Evolutionary conservation across 345 rosid species (phyloP), one percentile per base, ranked within the genome.

Genomic region (Gossypium arboreum): DNA sequence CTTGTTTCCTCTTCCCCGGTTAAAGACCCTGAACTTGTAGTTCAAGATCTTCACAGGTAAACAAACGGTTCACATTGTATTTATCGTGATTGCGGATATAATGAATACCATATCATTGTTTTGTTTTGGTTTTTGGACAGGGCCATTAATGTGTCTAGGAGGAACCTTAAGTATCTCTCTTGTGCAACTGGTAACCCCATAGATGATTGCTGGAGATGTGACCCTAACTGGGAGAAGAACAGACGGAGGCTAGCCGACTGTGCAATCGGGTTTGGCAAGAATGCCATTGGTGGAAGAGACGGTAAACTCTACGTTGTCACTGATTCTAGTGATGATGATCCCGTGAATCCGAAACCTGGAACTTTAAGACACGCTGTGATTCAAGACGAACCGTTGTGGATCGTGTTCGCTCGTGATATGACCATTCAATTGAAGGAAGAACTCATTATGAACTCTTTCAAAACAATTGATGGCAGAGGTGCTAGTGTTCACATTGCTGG

Each of bases 151-250:
- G 91, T 83, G 76, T 85, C 94, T 2, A 78, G 89, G 84, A 87
- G 94, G 79, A 90, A 83, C 75, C 78, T 92, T 78, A 93, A 86
- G 1, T 88, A 77, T 76, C 79, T 90, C 55, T 88, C 97, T 4
- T 89, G 97, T 20, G 89, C 87, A 12, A 89, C 88, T 5, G 97
- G 93, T 8, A 92, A 92, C 66, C 97, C 97, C 12, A 87, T 90
- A 20, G 97, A 92, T 10, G 94, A 92, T 78, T 92, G 97, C 83
- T 92, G 94, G 97, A 73, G 94, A 56, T 90, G 94, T 70, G 97
- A 90, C 79, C 85, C 93, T 55, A 73, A 86, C 12, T 92, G 97
- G 93, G 89, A 88, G 83, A 79, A 82, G 70, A 90, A 92, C 82
- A 83, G 94, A 10, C 90, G 87, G 77, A 74, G 83, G 55, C 80